Base-by-base conservation (phyloP, 495 filamentous ascomycete genomes). In the Wilcoxina mikolae region DNA sequence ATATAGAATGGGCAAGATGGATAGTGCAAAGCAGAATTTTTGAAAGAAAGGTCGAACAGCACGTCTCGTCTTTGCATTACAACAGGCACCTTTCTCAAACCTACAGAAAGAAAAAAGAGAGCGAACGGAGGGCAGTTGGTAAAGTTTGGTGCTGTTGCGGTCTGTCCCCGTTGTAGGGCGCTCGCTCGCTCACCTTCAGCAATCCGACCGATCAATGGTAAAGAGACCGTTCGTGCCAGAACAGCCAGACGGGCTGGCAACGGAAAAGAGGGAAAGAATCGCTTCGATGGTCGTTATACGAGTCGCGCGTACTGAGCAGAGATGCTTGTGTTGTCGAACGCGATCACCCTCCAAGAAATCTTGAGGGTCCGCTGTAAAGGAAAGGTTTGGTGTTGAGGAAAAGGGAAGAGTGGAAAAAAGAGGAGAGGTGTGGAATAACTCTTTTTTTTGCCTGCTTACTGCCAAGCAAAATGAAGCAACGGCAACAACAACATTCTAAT, bases 181-280 rank as follows among this genome's bases (percentile, higher is more conserved):
- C n/a, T n/a, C n/a, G n/a, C n/a, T n/a, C n/a, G 12, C 43, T 46
- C 23, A 46, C 43, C 43, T 46, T 46, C 43, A 46, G 23, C n/a
- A 25, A 22, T 46, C 23, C 43, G n/a, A n/a, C n/a, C n/a, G n/a
- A n/a, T 25, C 15, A 18, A 17, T 12, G n/a, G 17, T 3, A 27
- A 61, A 54, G 65, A 50, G 62, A 64, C 62, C 59, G 46, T 23
- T 49, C 46, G 61, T 65, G 61, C 61, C 62, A 60, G 61, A 59
- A 64, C 62, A 65, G 62, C 61, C 62, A 65, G 61, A 57, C 62
- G 59, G 59, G 62, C 62, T 64, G 62, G 62, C 62, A 65, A 65
- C 60, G 61, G 58, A 58, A 65, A 65, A 58, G 61, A 64, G 50
- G 62, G 60, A 56, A 65, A 51, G 58, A 60, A 61, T 59, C 62